phyloP scores from a whole-genome alignment of 306 rosid genomes.

The Mimosa pudica region DNA sequence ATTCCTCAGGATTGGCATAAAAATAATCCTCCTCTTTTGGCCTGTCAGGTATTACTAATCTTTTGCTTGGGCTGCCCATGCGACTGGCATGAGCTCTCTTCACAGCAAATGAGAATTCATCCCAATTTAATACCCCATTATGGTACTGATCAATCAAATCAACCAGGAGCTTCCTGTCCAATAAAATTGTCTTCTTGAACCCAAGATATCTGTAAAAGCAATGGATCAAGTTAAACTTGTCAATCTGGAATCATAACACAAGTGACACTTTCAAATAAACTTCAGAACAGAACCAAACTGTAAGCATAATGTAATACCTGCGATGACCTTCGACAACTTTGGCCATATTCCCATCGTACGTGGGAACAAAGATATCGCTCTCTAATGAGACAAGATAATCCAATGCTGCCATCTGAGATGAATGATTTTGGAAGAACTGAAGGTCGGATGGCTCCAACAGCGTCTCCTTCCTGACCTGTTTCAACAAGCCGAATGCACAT shows the following conservation, averaged over 20 bases:
- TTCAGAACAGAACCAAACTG: not conserved
- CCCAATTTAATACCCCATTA: constrained; percentile 64
- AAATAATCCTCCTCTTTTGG: constrained; percentile 98
- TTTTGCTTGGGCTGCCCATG: constrained; percentile 75
- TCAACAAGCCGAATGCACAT: constrained; percentile 30
- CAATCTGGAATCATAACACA: not conserved
- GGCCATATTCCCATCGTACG: constrained; percentile 99
- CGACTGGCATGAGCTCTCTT: constrained; percentile 76
- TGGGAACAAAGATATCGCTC: constrained; percentile 96
- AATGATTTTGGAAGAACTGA: constrained; percentile 86
- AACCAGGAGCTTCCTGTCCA: constrained; percentile 81
- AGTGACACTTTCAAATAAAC: not conserved
- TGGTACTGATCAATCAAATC: constrained; percentile 78
- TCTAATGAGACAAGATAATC: constrained; percentile 96
- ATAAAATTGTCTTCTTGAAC: constrained; percentile 79
- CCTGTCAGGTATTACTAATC: constrained; percentile 72
- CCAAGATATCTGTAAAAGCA: constrained; percentile 76
- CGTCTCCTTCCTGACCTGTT: constrained; percentile 94
- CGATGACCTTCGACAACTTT: constrained; percentile 99
- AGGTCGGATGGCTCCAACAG: constrained; percentile 84
- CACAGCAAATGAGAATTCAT: constrained; percentile 80
- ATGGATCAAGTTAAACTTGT: not conserved
- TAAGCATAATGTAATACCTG: constrained; percentile 65
- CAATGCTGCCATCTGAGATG: constrained; percentile 98
- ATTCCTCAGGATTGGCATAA: constrained; percentile 91